phyloP scores from a whole-genome alignment of 2,329 filamentous ascomycete species.

The Didymella keratinophila region DNA sequence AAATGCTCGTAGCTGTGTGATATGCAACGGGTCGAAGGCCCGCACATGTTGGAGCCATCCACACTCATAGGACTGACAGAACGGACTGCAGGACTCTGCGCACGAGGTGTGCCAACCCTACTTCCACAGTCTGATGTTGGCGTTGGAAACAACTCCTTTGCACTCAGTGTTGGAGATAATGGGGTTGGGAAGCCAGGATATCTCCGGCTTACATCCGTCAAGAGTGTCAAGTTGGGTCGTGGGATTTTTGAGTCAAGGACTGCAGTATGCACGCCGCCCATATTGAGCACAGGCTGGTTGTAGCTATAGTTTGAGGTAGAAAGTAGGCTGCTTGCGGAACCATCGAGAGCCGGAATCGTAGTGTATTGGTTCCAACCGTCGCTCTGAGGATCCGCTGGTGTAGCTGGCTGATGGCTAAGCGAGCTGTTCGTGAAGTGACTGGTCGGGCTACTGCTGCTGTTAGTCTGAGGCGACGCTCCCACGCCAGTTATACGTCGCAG shows the following conservation, averaged over 20 bases:
- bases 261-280: conserved; percentile 24
- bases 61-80: conserved; percentile 38
- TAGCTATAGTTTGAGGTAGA: background rate
- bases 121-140: conserved; percentile 34
- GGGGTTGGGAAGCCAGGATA: conserved; percentile 46
- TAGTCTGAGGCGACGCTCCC: conserved; percentile 28
- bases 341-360: conserved; percentile 3
- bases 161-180: conserved; percentile 40
- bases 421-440: conserved; percentile 27
- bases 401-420: conserved; percentile 19
- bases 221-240: conserved; percentile 30
- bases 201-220: conserved; percentile 41
- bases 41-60: conserved; percentile 36
- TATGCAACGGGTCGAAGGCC: conserved; percentile 24
- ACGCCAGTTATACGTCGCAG: conserved; percentile 43
- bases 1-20: conserved; percentile 28
- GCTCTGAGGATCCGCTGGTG: conserved; percentile 2
- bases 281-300: conserved; percentile 27
- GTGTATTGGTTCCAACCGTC: background rate
- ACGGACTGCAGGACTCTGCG: conserved; percentile 22
- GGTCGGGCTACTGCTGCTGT: conserved; percentile 24
- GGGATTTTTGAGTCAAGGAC: conserved; percentile 7
- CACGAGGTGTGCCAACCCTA: conserved; percentile 17
- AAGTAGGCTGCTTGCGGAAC: background rate
- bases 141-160: conserved; percentile 40